Evolutionary conservation across 2,329 filamentous ascomycete species (phyloP).

Genomic region (Rosellinia necatrix): DNA sequence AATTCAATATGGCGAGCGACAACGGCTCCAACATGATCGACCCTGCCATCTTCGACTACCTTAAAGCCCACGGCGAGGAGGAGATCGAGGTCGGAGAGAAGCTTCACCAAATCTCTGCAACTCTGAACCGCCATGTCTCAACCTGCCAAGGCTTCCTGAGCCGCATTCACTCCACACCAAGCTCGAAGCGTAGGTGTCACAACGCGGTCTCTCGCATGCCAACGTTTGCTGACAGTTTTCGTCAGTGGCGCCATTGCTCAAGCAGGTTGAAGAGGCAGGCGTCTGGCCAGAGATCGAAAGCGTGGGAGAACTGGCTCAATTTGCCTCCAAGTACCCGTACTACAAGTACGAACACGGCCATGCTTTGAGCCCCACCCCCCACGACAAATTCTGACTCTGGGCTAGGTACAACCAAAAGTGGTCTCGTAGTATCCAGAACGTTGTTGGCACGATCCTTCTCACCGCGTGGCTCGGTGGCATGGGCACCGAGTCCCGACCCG

Average conservation of each 20-base stretch:
- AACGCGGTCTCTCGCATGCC: not conserved
- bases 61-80: slow-evolving; percentile 89
- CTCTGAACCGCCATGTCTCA: slow-evolving; percentile 81
- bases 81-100: slow-evolving; percentile 82
- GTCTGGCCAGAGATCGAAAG: slow-evolving; percentile 75
- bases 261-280: slow-evolving; percentile 67
- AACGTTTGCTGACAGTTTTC: slow-evolving; percentile 12
- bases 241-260: slow-evolving; percentile 70
- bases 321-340: slow-evolving; percentile 87
- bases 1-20: slow-evolving; percentile 33
- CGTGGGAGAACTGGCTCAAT: slow-evolving; percentile 69
- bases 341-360: slow-evolving; percentile 72
- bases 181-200: slow-evolving; percentile 53
- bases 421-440: slow-evolving; percentile 81
- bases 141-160: slow-evolving; percentile 83
- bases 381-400: slow-evolving; percentile 2
- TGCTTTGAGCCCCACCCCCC: not conserved
- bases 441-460: slow-evolving; percentile 63
- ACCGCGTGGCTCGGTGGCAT: slow-evolving; percentile 81
- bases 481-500: slow-evolving; percentile 55
- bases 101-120: slow-evolving; percentile 79
- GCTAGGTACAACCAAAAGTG: slow-evolving; percentile 79
- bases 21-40: slow-evolving; percentile 64
- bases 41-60: slow-evolving; percentile 81
- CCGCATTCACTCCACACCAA: slow-evolving; percentile 84